phyloP scores from a whole-genome alignment of 345 rosid species.

The Chamaenerion angustifolium region DNA sequence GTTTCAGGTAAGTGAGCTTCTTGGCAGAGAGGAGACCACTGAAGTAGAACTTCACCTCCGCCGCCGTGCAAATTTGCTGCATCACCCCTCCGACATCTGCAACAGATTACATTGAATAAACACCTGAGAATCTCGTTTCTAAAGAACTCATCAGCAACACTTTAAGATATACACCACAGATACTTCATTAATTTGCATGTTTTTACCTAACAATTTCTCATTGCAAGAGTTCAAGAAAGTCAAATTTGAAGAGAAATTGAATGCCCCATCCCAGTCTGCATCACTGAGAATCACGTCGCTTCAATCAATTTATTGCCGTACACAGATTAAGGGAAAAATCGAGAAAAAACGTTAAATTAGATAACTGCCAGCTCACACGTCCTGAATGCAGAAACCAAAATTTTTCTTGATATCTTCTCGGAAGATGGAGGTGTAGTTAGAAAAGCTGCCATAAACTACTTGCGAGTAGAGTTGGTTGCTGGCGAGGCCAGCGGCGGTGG shows the following conservation, averaged over 20 bases:
- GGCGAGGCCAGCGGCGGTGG: conserved; percentile 15
- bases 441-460: conserved; percentile 26
- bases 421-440: conserved; percentile 45
- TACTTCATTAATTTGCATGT: background rate
- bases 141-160: too few species aligned
- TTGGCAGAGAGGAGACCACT: conserved; percentile 34
- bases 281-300: conserved; percentile 28
- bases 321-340: background rate
- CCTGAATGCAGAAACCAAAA: conserved; percentile 74
- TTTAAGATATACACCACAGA: too few species aligned
- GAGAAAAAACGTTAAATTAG: background rate
- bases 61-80: conserved; percentile 70
- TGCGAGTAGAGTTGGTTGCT: conserved; percentile 29
- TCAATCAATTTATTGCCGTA: background rate
- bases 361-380: conserved; percentile 38
- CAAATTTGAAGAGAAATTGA: conserved; percentile 60
- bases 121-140: too few species aligned
- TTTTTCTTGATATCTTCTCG: conserved; percentile 41
- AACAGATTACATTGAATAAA: too few species aligned
- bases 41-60: conserved; percentile 75
- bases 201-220: conserved; percentile 41
- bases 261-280: conserved; percentile 70
- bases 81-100: conserved; percentile 38
- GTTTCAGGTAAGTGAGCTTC: conserved; percentile 41
- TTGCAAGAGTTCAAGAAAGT: conserved; percentile 50